Evolutionary conservation across 1,139 yeast genomes (phyloP).

Genomic region (Geotrichum fermentans): DNA sequence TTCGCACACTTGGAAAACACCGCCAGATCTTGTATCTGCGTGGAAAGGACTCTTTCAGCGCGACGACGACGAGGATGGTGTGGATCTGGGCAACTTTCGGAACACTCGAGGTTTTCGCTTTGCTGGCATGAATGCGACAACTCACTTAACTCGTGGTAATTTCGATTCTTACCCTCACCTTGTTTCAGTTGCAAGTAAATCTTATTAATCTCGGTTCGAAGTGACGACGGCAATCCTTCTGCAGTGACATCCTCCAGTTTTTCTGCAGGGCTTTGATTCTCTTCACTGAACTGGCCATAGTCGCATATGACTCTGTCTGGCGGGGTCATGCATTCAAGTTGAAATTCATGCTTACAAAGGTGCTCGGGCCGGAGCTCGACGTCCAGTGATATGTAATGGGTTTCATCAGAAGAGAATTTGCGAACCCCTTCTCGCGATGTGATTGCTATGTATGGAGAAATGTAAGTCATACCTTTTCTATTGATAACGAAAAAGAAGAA

Average conservation of each 20-base stretch:
- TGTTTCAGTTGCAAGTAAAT: not conserved
- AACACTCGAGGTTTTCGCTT: no score
- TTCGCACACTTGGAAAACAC: no score
- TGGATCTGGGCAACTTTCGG: no score
- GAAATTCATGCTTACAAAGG: not conserved
- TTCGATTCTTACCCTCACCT: not conserved
- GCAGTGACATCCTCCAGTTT: not conserved
- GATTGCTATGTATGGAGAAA: not conserved
- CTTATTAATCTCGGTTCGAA: constrained; percentile 1
- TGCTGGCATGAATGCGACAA: no score
- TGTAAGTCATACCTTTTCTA: not conserved
- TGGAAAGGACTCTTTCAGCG: no score
- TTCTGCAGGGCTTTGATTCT: no score
- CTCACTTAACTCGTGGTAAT: no score
- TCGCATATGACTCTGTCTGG: constrained; percentile 1
- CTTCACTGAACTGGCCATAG: not conserved
- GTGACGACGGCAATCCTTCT: not conserved
- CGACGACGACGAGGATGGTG: no score
- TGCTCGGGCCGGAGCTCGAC: not conserved
- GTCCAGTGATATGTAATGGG: not conserved
- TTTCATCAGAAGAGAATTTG: not conserved
- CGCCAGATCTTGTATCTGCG: no score
- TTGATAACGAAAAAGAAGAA: not conserved
- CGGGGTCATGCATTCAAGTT: constrained; percentile 2
- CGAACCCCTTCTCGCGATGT: constrained; percentile 1